Percentiles rank a stretch among this genome's conserved stretches.
phyloP scores from a whole-genome alignment of 345 rosid species.

The Linum lewisii region DNA sequence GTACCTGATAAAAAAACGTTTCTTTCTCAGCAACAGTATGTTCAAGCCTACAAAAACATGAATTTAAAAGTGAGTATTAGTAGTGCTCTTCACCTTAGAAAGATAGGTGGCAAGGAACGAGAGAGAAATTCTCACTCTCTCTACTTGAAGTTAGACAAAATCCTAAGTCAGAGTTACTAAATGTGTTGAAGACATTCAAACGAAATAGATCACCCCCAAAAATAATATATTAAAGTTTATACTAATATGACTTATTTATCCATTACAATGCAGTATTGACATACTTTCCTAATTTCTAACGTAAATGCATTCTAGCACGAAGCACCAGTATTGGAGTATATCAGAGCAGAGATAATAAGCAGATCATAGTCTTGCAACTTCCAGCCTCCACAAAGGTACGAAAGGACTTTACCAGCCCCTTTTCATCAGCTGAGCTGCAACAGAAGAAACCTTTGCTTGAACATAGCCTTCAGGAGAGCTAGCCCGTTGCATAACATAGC shows the following conservation, averaged over 20 bases:
- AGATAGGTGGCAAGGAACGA: too few relatives aligned
- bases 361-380: background rate
- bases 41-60: slow-evolving; percentile 57
- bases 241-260: too few relatives aligned
- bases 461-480: slow-evolving; percentile 79
- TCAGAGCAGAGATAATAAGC: background rate
- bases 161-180: too few relatives aligned
- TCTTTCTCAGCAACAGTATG: slow-evolving; percentile 75
- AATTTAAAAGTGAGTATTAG: background rate
- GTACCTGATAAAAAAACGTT: slow-evolving; percentile 73
- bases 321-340: background rate
- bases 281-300: too few relatives aligned
- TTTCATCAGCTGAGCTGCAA: slow-evolving; percentile 92
- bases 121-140: too few relatives aligned
- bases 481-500: slow-evolving; percentile 75
- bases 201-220: too few relatives aligned
- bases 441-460: slow-evolving; percentile 82
- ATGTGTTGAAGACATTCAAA: too few relatives aligned
- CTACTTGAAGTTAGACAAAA: too few relatives aligned
- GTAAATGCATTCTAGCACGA: too few relatives aligned
- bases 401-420: slow-evolving; percentile 78
- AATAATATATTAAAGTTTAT: too few relatives aligned
- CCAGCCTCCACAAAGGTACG: background rate
- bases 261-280: too few relatives aligned
- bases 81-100: background rate